Evolutionary conservation across 2,329 filamentous ascomycete species (phyloP).

Genomic region (Colletotrichum sp.): DNA sequence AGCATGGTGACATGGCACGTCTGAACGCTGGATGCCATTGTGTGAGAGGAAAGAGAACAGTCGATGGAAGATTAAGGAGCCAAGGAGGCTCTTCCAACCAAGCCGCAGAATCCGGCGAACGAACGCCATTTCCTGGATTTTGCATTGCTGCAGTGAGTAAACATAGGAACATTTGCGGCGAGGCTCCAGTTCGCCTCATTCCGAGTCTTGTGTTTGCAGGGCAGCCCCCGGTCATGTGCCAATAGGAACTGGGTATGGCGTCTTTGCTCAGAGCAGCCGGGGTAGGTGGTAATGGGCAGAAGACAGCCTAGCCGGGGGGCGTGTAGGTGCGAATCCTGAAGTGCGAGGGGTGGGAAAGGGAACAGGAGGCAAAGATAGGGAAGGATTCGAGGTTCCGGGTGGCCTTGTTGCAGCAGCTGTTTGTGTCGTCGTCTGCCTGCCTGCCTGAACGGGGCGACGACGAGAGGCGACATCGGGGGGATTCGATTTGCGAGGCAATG

Average conservation of each 20-base stretch:
- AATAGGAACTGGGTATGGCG: conserved; percentile 13
- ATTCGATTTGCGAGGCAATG: not conserved
- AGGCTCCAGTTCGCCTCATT: conserved; percentile 21
- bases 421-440: not conserved
- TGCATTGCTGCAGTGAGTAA: conserved; percentile 8
- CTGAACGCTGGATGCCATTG: not conserved
- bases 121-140: not conserved
- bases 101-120: conserved; percentile 5
- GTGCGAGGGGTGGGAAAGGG: not conserved
- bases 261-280: conserved; percentile 2
- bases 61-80: not conserved
- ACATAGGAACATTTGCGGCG: conserved; percentile 1
- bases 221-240: conserved; percentile 18
- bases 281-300: not conserved
- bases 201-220: conserved; percentile 18
- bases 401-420: not conserved
- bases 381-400: not conserved
- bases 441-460: not conserved
- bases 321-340: conserved; percentile 2
- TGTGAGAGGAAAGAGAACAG: not conserved
- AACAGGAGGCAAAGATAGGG: not conserved
- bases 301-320: not conserved
- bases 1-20: conserved; percentile 11
- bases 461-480: conserved; percentile 5
- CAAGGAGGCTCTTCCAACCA: not conserved